These are phyloP conservation scores for Saccharum spontaneum DNA, from an alignment of 176 grass and related monocot genomes.

Conservation along the genomic window DNA sequence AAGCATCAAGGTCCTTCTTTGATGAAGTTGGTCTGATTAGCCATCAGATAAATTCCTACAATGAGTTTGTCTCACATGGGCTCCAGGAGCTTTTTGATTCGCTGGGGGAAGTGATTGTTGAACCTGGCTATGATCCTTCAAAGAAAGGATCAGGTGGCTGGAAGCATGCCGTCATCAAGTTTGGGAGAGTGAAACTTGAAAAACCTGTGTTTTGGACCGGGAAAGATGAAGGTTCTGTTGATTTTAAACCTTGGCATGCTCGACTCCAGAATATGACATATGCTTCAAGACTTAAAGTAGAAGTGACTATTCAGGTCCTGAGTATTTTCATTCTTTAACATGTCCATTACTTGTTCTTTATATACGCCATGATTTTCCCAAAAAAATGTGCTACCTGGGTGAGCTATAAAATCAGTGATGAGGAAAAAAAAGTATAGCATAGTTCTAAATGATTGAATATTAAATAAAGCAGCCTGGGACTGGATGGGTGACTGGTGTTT, in stretches of 20 bases:
- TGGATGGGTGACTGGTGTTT: neutral
- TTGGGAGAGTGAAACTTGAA: slow-evolving; percentile 65
- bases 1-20: slow-evolving; percentile 75
- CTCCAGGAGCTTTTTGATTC: slow-evolving; percentile 87
- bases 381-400: neutral
- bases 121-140: slow-evolving; percentile 84
- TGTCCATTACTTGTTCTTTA: neutral
- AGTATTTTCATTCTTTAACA: slow-evolving; percentile 9
- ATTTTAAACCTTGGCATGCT: slow-evolving; percentile 70
- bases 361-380: slow-evolving; percentile 18
- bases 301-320: slow-evolving; percentile 70
- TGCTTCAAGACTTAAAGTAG: slow-evolving; percentile 61
- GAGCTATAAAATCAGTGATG: neutral
- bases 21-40: slow-evolving; percentile 74
- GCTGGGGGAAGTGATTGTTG: slow-evolving; percentile 66
- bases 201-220: slow-evolving; percentile 65
- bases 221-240: slow-evolving; percentile 45
- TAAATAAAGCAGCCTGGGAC: slow-evolving; percentile 1
- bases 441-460: neutral
- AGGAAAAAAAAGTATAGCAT: neutral
- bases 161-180: slow-evolving; percentile 73
- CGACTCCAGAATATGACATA: slow-evolving; percentile 96
- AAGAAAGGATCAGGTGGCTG: slow-evolving; percentile 71
- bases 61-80: slow-evolving; percentile 73
- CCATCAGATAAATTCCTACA: slow-evolving; percentile 89